Percentiles rank a stretch among this genome's conserved stretches.
Conservation (phyloP, 768 basidiomycete genomes). For the Lentinula aciculospora region DNA sequence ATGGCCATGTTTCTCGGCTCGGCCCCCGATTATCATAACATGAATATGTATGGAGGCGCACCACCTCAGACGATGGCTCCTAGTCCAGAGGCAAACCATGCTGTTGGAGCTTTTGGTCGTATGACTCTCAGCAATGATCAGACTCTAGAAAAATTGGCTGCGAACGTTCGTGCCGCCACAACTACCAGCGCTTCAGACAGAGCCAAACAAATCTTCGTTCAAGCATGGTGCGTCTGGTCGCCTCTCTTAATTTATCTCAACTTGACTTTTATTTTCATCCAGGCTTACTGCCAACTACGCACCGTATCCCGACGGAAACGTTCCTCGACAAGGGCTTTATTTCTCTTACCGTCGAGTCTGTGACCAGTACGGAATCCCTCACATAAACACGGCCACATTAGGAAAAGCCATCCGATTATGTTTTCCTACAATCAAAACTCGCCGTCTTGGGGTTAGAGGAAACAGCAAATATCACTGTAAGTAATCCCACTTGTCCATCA, state of each 20-base stretch:
- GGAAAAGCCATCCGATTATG: constrained; percentile 92
- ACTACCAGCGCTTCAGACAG: constrained; percentile 89
- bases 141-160: constrained; percentile 79
- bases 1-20: constrained; percentile 69
- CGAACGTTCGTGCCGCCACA: constrained; percentile 82
- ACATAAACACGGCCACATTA: constrained; percentile 93
- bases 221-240: constrained; percentile 66
- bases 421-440: constrained; percentile 93
- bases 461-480: constrained; percentile 96
- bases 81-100: constrained; percentile 51
- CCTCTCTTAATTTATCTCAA: background rate
- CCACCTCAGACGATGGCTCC: constrained; percentile 38
- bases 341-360: constrained; percentile 89
- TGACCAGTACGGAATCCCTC: constrained; percentile 88
- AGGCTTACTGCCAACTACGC: constrained; percentile 90
- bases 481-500: constrained; percentile 31
- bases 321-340: constrained; percentile 90
- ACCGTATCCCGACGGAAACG: constrained; percentile 88
- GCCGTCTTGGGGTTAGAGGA: constrained; percentile 86
- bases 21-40: constrained; percentile 54
- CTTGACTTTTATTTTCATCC: constrained; percentile 8
- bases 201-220: constrained; percentile 90
- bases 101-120: constrained; percentile 70
- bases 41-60: constrained; percentile 56
- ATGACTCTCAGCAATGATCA: constrained; percentile 76